Percentiles rank a stretch among this genome's conserved stretches.
These are phyloP conservation scores for Boletus sp. DNA, from an alignment of 1,284 basidiomycete genomes.

Conservation along the genomic window DNA sequence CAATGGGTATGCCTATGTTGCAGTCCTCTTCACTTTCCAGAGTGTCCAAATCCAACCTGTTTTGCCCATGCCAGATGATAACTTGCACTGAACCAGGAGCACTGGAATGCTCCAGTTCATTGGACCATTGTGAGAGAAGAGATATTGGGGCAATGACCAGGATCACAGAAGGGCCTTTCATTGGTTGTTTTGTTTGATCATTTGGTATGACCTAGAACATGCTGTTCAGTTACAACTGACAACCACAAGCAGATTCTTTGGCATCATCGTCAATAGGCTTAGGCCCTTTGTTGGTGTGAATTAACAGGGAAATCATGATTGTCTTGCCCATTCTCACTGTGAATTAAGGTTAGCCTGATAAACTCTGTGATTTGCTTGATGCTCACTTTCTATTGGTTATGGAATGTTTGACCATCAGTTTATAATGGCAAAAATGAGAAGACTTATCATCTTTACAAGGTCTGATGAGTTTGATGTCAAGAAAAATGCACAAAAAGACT, in stretches of 20 bases:
- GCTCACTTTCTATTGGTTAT: slow-evolving; percentile 44
- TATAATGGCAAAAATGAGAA: background rate
- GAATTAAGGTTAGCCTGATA: slow-evolving; percentile 18
- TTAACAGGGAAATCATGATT: slow-evolving; percentile 91
- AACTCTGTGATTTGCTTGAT: background rate
- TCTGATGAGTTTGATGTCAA: slow-evolving; percentile 14
- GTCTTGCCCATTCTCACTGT: slow-evolving; percentile 97
- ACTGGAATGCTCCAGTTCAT: slow-evolving; percentile 80
- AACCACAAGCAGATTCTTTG: too few relatives aligned
- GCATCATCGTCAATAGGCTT: too few relatives aligned
- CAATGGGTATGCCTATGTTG: slow-evolving; percentile 65
- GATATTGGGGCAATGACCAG: slow-evolving; percentile 95
- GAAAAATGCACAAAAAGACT: slow-evolving; percentile 41
- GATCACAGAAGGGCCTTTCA: slow-evolving; percentile 63
- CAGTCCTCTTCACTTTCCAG: slow-evolving; percentile 55
- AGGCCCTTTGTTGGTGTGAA: too few relatives aligned
- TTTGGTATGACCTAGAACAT: too few relatives aligned
- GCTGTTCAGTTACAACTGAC: too few relatives aligned
- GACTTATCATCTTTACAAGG: slow-evolving; percentile 57
- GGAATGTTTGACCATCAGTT: too few relatives aligned
- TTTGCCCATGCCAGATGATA: slow-evolving; percentile 87
- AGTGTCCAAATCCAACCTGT: slow-evolving; percentile 73
- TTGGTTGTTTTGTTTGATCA: slow-evolving; percentile 37
- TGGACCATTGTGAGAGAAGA: slow-evolving; percentile 88
- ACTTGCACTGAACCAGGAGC: slow-evolving; percentile 70